Conservation (phyloP, 306 rosid genomes). For the Cajanus cajan region DNA sequence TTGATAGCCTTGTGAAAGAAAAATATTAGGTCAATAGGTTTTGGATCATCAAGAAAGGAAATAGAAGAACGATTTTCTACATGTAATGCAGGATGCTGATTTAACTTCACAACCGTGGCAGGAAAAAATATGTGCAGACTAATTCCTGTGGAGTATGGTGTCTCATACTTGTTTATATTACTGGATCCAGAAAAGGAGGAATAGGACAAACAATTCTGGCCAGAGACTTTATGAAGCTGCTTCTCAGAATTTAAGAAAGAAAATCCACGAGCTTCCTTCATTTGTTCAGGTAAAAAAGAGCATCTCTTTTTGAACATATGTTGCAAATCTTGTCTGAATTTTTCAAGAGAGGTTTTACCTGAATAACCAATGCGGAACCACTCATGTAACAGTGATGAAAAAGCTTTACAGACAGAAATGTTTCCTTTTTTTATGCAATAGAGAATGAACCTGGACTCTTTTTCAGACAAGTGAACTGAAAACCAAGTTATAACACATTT, state of each 20-base stretch:
- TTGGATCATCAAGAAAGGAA: conserved; percentile 54
- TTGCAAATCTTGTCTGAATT: conserved; percentile 64
- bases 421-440: conserved; percentile 45
- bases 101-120: conserved; percentile 43
- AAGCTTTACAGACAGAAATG: conserved; percentile 46
- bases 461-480: conserved; percentile 73
- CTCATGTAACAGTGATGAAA: conserved; percentile 64
- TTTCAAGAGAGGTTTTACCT: conserved; percentile 70
- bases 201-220: conserved; percentile 36
- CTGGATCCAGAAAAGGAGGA: conserved; percentile 47
- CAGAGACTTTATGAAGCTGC: conserved; percentile 36
- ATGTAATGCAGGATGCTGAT: conserved; percentile 45
- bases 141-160: conserved; percentile 64
- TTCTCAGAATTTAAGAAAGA: conserved; percentile 45
- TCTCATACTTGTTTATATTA: conserved; percentile 45
- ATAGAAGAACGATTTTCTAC: conserved; percentile 31
- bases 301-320: conserved; percentile 62
- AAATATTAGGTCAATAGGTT: conserved; percentile 77
- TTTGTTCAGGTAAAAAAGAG: conserved; percentile 46
- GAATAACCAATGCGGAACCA: conserved; percentile 85
- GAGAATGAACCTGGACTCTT: conserved; percentile 61
- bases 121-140: conserved; percentile 71
- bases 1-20: conserved; percentile 92
- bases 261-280: conserved; percentile 47
- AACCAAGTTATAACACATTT: conserved; percentile 81